A percentile compares a stretch with the other conserved stretches of the same genome.
Conservation (phyloP, 2,329 filamentous ascomycete species). For the Hypoxylon sp. region DNA sequence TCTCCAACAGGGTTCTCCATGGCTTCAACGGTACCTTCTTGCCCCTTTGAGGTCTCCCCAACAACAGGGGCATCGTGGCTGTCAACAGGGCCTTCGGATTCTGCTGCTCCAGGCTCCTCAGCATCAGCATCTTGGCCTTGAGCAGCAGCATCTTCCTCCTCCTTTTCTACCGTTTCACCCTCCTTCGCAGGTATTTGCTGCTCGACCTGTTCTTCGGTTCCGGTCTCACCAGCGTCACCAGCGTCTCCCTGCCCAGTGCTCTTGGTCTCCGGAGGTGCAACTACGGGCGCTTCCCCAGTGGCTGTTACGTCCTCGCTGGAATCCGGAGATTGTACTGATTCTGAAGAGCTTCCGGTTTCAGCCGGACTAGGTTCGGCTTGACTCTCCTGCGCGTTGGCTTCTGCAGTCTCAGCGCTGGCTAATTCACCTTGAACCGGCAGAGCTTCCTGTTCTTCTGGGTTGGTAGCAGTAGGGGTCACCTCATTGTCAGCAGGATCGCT, state of each 20-base stretch:
- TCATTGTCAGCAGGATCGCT: neutral
- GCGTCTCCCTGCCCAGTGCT: slow-evolving; percentile 4
- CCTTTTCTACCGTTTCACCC: neutral
- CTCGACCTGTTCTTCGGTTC: slow-evolving; percentile 1
- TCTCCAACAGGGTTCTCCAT: no score
- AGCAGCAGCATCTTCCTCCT: neutral
- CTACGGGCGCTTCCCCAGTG: slow-evolving; percentile 10
- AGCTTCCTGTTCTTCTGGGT: neutral
- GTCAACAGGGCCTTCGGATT: neutral
- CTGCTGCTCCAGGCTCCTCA: neutral
- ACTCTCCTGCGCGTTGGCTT: neutral
- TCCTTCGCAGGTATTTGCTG: neutral
- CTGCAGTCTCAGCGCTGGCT: neutral
- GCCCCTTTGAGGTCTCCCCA: neutral
- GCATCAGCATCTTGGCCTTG: neutral
- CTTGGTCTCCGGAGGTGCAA: slow-evolving; percentile 10
- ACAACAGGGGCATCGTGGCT: neutral
- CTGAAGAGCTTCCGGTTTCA: neutral
- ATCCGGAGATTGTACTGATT: neutral
- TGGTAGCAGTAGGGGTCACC: neutral
- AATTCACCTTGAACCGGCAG: neutral
- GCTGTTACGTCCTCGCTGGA: neutral
- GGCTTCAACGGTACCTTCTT: neutral
- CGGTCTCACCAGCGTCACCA: slow-evolving; percentile 17
- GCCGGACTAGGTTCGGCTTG: neutral